Base-by-base conservation (phyloP, 257 asterid species). In the Anisodus acutangulus region DNA sequence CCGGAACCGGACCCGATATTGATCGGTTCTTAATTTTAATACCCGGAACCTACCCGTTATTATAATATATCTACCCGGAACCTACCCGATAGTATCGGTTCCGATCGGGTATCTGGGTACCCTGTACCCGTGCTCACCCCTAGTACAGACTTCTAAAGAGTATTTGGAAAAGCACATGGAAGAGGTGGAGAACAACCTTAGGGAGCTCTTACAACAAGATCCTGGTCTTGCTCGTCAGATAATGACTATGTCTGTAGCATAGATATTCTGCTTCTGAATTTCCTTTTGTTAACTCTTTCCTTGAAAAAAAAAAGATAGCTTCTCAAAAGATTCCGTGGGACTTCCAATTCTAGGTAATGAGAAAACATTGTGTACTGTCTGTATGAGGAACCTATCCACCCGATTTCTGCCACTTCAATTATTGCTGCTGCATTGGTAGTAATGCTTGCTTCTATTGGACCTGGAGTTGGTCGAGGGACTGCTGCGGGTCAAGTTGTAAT, bases 151-250 rank as follows among this genome's bases (percentile, higher is more conserved):
- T 57, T 95, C 99, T 11, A 95, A 93, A 91, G 97, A 94, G 84
- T 95, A 94, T 91, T 84, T 95, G 88, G 97, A 94, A 85, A 95
- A 94, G 87, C 95, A 94, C 88, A 84, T 92, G 86, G 91, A 88
- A 4, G 99, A 95, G 89, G 90, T 86, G 83, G 99, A 95, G 92
- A 90, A 70, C 90, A 95, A 92, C 87, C 92, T 93, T 78, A 88
- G 89, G 84, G 99, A 94, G 90, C 95, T 94, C 68, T 85, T 94
- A 93, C 98, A 94, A 83, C 97, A 95, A 85, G 98, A 94, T 87
- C 97, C 99, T 3, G 90, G 91, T 78, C 97, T 95, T 85, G 97
- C 98, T 86, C 97, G 95, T 88, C 98, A 95, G 91, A 95, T 95
- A 78, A 92, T 95, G 98, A 89, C 98, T 86, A 91, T 95, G 97